Conservation (phyloP, 805 yeast genomes). For the Candida ortonii region DNA sequence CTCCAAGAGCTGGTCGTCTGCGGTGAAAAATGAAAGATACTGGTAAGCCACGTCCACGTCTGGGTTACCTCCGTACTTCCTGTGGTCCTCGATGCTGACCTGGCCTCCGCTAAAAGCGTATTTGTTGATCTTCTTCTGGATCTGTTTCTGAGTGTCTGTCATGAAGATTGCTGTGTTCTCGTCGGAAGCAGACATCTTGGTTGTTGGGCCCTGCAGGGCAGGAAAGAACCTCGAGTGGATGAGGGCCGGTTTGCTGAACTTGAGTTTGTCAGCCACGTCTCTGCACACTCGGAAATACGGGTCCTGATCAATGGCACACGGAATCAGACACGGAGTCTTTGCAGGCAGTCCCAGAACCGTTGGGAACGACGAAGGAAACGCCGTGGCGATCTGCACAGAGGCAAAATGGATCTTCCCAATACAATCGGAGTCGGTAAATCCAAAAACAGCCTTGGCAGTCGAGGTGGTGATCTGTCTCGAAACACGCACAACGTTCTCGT, state of each 20-base stretch:
- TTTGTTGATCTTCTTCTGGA: conserved; percentile 91
- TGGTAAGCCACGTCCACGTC: conserved; percentile 95
- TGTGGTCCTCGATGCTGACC: conserved; percentile 84
- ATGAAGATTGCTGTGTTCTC: conserved; percentile 88
- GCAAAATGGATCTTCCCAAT: conserved; percentile 96
- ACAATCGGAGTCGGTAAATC: conserved; percentile 90
- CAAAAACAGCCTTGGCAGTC: conserved; percentile 96
- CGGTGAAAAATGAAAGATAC: conserved; percentile 82
- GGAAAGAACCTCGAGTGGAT: conserved; percentile 97
- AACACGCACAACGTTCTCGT: conserved; percentile 88
- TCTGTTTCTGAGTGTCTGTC: conserved; percentile 91
- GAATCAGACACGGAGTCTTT: conserved; percentile 94
- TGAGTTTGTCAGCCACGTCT: conserved; percentile 93
- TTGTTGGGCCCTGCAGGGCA: conserved; percentile 92
- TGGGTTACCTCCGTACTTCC: conserved; percentile 87
- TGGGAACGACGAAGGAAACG: conserved; percentile 95
- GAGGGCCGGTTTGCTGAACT: conserved; percentile 85
- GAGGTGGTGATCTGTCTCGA: conserved; percentile 95
- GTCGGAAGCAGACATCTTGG: conserved; percentile 96
- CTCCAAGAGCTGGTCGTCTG: conserved; percentile 79
- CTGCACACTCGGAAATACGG: conserved; percentile 97
- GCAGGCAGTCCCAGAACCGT: conserved; percentile 81
- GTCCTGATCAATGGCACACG: conserved; percentile 99
- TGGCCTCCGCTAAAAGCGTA: conserved; percentile 96
- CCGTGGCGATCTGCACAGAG: conserved; percentile 91